Base-by-base conservation (phyloP, 768 basidiomycete species). In the Podaxis sp. region DNA sequence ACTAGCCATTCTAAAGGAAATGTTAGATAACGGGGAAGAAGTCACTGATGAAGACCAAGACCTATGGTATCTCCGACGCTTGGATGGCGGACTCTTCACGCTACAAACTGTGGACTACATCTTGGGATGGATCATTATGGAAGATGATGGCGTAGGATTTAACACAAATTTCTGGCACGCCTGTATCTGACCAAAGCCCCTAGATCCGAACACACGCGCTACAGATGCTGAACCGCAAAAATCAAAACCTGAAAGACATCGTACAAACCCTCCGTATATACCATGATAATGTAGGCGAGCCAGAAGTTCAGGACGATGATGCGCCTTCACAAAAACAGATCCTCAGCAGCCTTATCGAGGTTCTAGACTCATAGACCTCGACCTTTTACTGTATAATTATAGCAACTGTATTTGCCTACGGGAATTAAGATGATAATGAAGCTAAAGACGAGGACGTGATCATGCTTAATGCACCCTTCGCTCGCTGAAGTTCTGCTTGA, bases 101-200 rank as follows among this genome's bases (percentile, higher is more conserved):
- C 74, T 98, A 7, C 96, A 98, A 69, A 94, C 89, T 17, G 84
- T 94, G 43, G 96, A 98, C 73, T 98, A 96, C 68, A 91, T 98
- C 63, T 75, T 98, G 41, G 94, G 91, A 4, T 99, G 97, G 97
- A 75, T 98, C 27, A 83, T 87, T 59, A 96, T 98, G 95, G 97
- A 99, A 75, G 96, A 98, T 68, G 96, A 98, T 68, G 97, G 96
- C 40, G 97, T 97, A 77, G 60, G 91, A 75, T 3, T 0, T 63
- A 13, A 64, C 55, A 11, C 15, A 17, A n/a, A 47, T 29, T 12
- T 51, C 19, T 5, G 47, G 2, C 19, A 15, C 17, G 17, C 24
- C 53, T 6, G 4, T 7, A 22, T 19, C 36, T 47, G 17, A 63
- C 22, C 22, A 29, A 17, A n/a, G 43, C 29, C 33, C 15, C 37